Evolutionary conservation across 2,329 filamentous ascomycete genomes (phyloP), one percentile per base, ranked within the genome.

Genomic region (Colletotrichum orbiculare): DNA sequence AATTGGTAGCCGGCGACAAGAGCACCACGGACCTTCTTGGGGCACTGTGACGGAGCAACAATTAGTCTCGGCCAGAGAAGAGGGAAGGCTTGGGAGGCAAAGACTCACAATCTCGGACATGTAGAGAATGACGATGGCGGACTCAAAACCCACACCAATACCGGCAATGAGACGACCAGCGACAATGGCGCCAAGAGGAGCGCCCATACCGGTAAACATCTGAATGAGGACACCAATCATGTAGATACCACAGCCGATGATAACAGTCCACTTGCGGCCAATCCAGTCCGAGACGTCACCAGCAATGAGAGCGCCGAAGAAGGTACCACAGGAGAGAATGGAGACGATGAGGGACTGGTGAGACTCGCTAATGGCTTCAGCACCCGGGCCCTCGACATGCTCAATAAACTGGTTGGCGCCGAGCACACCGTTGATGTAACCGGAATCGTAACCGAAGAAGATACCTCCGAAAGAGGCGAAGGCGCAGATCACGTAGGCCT

Each of bases 1-100:
- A 94, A 94, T 75, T 94, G 91, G 81, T 94, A 94, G 5, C 90
- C 91, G 1, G 90, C 87, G n/a, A 95, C 92, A 54, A 94, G 85
- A 60, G 91, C 89, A 73, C 91, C 91, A 73, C 92, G 77, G 69
- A 96, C 89, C 77, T 91, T 92, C 77, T 85, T 86, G 64, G 90
- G 90, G 68, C 81, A 80, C 78, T 77, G 37, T 46, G 6, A n/a
- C 11, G 42, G 25, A 34, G 13, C 66, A 64, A 65, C 53, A 59
- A 60, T 69, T 66, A 71, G 69, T 34, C 15, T 25, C 4, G 13
- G 2, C 17, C 11, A 35, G 33, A 39, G 9, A 2, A 10, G n/a
- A 6, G 10, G 43, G 15, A 5, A 47, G 34, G 8, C 38, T 13
- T 13, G 11, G 6, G 2, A 2, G 2, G 4, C 13, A 1, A n/a